These are phyloP conservation scores for Hypoxylon intermedium DNA, from an alignment of 495 filamentous ascomycete species.

Conservation along the genomic window DNA sequence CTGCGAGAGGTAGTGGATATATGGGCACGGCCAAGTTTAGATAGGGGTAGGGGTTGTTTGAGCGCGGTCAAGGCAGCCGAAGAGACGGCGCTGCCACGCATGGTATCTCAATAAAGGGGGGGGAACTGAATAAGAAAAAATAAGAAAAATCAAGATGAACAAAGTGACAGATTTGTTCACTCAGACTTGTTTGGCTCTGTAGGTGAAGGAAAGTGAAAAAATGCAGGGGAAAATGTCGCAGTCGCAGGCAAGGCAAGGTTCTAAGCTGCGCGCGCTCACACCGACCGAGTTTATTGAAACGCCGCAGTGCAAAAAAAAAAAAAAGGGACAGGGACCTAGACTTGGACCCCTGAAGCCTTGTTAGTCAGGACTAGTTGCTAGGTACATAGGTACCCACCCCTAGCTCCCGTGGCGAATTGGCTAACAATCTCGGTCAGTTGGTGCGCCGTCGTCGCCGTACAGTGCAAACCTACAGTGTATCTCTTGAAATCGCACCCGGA, in stretches of 20 bases:
- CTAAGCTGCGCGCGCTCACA: no score
- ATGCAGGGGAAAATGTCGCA: slow-evolving; percentile 20
- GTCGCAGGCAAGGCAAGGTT: no score
- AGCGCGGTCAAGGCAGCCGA: slow-evolving; percentile 36
- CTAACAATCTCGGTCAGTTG: background rate
- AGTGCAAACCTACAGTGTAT: background rate
- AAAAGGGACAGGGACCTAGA: background rate
- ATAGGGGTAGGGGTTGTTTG: slow-evolving; percentile 38
- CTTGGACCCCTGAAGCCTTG: slow-evolving; percentile 2
- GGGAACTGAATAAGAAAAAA: background rate
- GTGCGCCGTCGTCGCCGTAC: background rate
- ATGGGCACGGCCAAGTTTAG: slow-evolving; percentile 31
- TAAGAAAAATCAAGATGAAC: background rate
- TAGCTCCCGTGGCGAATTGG: background rate
- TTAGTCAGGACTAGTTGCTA: slow-evolving; percentile 23
- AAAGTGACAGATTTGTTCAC: background rate
- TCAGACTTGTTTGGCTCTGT: background rate
- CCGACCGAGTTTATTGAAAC: slow-evolving; percentile 27
- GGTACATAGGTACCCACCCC: slow-evolving; percentile 5
- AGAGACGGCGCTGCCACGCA: slow-evolving; percentile 37
- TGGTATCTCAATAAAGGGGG: slow-evolving; percentile 27
- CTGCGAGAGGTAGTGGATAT: slow-evolving; percentile 30
- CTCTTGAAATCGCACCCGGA: background rate
- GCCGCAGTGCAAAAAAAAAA: background rate
- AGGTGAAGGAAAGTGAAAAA: slow-evolving; percentile 11